Conservation (phyloP, 192 early-diverging fungal genomes). For the Coemansia sp. region DNA sequence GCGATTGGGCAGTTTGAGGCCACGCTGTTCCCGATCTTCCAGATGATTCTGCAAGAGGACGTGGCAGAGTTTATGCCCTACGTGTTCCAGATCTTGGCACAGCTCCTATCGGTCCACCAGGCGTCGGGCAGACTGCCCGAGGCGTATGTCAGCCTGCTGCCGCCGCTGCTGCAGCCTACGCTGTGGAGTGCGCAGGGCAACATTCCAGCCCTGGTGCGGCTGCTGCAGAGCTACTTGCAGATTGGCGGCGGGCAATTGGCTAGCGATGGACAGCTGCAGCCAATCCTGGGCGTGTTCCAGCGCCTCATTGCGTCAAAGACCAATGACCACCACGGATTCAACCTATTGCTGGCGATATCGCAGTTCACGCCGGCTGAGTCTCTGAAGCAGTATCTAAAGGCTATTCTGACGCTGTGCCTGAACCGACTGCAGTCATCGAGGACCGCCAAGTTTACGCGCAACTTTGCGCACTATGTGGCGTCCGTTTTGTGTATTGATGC, state of each 20-base stretch:
- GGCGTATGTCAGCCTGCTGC: slow-evolving; percentile 73
- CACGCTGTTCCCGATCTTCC: slow-evolving; percentile 87
- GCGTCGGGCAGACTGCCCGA: slow-evolving; percentile 63
- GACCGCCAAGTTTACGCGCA: slow-evolving; percentile 38
- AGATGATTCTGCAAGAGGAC: slow-evolving; percentile 81
- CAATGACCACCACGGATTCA: slow-evolving; percentile 87
- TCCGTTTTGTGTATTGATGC: slow-evolving; percentile 42
- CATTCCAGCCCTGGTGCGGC: slow-evolving; percentile 89
- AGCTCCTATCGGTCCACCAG: slow-evolving; percentile 80
- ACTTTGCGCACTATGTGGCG: slow-evolving; percentile 49
- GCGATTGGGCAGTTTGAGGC: slow-evolving; percentile 83
- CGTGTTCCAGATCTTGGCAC: slow-evolving; percentile 94
- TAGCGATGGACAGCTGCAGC: slow-evolving; percentile 69
- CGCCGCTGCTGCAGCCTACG: slow-evolving; percentile 78
- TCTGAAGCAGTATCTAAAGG: slow-evolving; percentile 60
- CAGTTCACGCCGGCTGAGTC: slow-evolving; percentile 72
- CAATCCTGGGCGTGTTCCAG: slow-evolving; percentile 93
- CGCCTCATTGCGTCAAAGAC: slow-evolving; percentile 83
- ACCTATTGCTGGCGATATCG: slow-evolving; percentile 78
- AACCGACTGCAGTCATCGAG: slow-evolving; percentile 56
- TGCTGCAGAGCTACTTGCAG: slow-evolving; percentile 85
- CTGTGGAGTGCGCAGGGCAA: slow-evolving; percentile 91
- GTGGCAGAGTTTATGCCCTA: slow-evolving; percentile 95
- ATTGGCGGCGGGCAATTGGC: slow-evolving; percentile 74
- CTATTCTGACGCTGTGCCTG: slow-evolving; percentile 64